Percentiles rank a stretch among this genome's conserved stretches.
These are phyloP conservation scores for Aureobasidium sp. DNA, from an alignment of 2,329 filamentous ascomycete species.

Conservation along the genomic window DNA sequence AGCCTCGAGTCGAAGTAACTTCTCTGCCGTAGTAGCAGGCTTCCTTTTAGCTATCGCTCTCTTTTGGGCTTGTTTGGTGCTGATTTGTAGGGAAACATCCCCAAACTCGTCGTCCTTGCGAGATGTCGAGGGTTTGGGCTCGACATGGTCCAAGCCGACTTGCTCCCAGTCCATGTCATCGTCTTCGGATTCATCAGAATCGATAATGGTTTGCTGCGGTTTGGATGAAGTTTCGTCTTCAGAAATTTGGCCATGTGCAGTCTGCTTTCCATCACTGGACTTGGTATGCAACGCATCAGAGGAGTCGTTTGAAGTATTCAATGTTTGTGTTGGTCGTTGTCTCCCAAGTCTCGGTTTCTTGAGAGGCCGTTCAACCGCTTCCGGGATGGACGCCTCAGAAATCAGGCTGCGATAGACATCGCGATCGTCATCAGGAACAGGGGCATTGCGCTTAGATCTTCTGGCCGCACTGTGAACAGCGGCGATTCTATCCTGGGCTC, in stretches of 20 bases:
- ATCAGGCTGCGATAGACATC: slow-evolving; percentile 13
- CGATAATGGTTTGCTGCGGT: slow-evolving; percentile 13
- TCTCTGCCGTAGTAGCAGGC: slow-evolving; percentile 48
- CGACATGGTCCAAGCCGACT: slow-evolving; percentile 37
- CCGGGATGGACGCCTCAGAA: slow-evolving; percentile 13
- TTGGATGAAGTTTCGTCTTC: neutral
- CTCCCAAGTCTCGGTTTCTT: slow-evolving; percentile 13
- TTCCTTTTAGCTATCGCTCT: slow-evolving; percentile 36
- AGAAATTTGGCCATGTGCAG: neutral
- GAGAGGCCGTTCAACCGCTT: slow-evolving; percentile 6
- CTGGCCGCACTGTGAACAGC: slow-evolving; percentile 1
- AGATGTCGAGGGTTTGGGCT: slow-evolving; percentile 16
- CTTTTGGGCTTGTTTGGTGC: slow-evolving; percentile 24
- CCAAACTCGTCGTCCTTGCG: slow-evolving; percentile 23
- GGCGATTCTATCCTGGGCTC: slow-evolving; percentile 14
- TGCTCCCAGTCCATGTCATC: slow-evolving; percentile 58
- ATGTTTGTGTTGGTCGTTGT: neutral
- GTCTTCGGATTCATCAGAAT: slow-evolving; percentile 44
- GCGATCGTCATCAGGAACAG: neutral
- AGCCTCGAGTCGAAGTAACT: slow-evolving; percentile 57
- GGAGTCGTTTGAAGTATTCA: neutral
- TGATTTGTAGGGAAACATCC: slow-evolving; percentile 35
- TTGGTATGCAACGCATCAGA: neutral
- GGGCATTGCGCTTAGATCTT: neutral
- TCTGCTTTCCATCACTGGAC: neutral